Percentiles rank a stretch among this genome's conserved stretches.
Evolutionary conservation across 1,139 yeast genomes (phyloP).

Genomic region (Saccharomyces hybrid): DNA sequence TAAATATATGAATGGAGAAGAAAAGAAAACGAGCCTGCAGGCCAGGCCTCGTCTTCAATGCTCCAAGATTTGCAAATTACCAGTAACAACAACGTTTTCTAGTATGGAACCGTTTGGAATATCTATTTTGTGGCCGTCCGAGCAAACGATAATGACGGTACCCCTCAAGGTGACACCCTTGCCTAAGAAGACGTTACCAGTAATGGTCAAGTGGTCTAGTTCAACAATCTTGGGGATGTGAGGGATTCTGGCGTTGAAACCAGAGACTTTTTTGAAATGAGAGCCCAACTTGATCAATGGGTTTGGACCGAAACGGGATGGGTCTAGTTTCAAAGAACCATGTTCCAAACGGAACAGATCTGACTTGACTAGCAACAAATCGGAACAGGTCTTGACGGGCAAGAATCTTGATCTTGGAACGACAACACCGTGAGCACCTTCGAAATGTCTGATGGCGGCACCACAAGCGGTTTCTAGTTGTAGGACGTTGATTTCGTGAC

Average conservation of each 20-base stretch:
- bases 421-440: conserved; percentile 94
- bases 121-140: conserved; percentile 93
- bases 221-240: conserved; percentile 96
- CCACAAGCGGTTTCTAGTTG: conserved; percentile 99
- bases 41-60: conserved; percentile 41
- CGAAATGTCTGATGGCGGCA: conserved; percentile 95
- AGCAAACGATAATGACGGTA: conserved; percentile 94
- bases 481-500: conserved; percentile 76
- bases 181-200: conserved; percentile 92
- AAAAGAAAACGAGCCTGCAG: not conserved
- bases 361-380: conserved; percentile 88
- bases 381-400: conserved; percentile 97
- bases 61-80: conserved; percentile 90
- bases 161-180: conserved; percentile 89
- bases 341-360: conserved; percentile 87
- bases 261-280: conserved; percentile 90
- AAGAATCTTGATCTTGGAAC: conserved; percentile 97
- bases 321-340: conserved; percentile 81
- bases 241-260: conserved; percentile 82
- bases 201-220: conserved; percentile 92
- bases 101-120: conserved; percentile 92
- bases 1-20: not conserved
- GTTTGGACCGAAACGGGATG: conserved; percentile 83
- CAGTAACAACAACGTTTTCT: conserved; percentile 96
- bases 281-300: conserved; percentile 95